Evolutionary conservation across 176 grass and related monocot genomes (phyloP).

Genomic region (Pharus latifolius): DNA sequence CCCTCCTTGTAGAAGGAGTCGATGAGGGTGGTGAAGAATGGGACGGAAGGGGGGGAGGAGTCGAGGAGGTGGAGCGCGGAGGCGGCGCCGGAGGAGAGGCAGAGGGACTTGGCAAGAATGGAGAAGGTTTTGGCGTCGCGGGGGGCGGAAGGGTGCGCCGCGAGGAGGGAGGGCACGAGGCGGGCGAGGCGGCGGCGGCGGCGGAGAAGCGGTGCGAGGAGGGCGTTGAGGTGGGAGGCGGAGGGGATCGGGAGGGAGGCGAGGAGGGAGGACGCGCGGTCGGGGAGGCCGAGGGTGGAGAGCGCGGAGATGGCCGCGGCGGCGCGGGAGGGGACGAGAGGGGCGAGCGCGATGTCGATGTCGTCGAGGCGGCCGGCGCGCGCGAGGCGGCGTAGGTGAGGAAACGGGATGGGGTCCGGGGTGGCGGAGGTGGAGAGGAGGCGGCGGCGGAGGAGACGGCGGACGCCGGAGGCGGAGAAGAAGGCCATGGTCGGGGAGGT

Average conservation of each 20-base stretch:
- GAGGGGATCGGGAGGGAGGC: conserved; percentile 1
- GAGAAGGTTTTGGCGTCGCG: conserved; percentile 21
- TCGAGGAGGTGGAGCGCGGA: conserved; percentile 32
- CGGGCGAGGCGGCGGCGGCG: conserved; percentile 13
- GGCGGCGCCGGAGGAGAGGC: conserved; percentile 26
- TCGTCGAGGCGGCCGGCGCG: conserved; percentile 21
- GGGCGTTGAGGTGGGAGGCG: conserved; percentile 32
- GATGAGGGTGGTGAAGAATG: conserved; percentile 32
- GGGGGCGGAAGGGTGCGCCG: not conserved
- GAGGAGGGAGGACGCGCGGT: conserved; percentile 26
- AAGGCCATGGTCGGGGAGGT: conserved; percentile 10
- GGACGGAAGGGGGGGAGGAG: conserved; percentile 10
- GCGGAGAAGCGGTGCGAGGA: conserved; percentile 29
- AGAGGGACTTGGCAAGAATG: conserved; percentile 45
- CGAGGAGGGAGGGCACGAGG: conserved; percentile 17
- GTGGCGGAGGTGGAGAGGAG: not conserved
- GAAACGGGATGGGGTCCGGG: not conserved
- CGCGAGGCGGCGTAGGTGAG: conserved; percentile 18
- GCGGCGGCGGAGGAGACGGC: not conserved
- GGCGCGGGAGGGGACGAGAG: conserved; percentile 13
- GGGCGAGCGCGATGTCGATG: conserved; percentile 31
- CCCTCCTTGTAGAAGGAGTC: conserved; percentile 48
- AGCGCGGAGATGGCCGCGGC: conserved; percentile 13
- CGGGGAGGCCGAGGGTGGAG: conserved; percentile 26
- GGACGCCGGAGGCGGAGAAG: not conserved